Conservation (phyloP, 2,329 filamentous ascomycete genomes). For the Phaeoacremonium minimum region DNA sequence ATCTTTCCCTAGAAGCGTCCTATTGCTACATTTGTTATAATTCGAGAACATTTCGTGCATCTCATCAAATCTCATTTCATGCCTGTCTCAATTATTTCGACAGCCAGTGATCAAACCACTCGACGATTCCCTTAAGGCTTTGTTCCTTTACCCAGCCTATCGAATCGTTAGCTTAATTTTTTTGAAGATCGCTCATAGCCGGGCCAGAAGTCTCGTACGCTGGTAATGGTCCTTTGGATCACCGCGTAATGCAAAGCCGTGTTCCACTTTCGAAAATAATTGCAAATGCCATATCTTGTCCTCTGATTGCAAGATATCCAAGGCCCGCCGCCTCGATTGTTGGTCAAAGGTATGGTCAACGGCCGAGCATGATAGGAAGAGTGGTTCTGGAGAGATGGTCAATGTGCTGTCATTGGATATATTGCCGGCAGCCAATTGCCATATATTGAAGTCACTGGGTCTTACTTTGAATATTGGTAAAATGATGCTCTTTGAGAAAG, state of each 20-base stretch:
- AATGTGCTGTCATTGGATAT: too few relatives aligned
- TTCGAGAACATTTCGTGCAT: too few relatives aligned
- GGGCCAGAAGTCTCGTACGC: conserved; percentile 17
- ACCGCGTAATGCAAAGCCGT: conserved; percentile 60
- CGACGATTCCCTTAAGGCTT: conserved; percentile 18
- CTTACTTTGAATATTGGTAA: conserved; percentile 29
- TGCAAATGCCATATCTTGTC: conserved; percentile 55
- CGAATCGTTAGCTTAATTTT: not conserved
- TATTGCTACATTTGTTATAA: too few relatives aligned
- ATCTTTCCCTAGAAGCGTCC: too few relatives aligned
- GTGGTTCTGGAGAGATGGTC: conserved; percentile 27
- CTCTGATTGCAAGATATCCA: conserved; percentile 34
- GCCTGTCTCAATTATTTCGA: not conserved
- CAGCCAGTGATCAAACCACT: conserved; percentile 23
- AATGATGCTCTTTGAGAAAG: conserved; percentile 41
- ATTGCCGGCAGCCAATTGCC: not conserved
- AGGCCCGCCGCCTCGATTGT: conserved; percentile 29
- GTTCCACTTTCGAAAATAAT: conserved; percentile 56
- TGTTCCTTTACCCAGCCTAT: conserved; percentile 24
- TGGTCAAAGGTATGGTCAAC: conserved; percentile 37
- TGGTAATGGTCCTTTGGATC: conserved; percentile 41
- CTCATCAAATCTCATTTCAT: too few relatives aligned
- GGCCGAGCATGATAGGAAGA: conserved; percentile 41
- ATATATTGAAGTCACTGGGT: not conserved
- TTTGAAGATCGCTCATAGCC: not conserved